Percentiles rank a stretch among this genome's conserved stretches.
These are phyloP conservation scores for Thielaviopsis cerberus DNA, from an alignment of 2,329 filamentous ascomycete genomes.

Conservation along the genomic window DNA sequence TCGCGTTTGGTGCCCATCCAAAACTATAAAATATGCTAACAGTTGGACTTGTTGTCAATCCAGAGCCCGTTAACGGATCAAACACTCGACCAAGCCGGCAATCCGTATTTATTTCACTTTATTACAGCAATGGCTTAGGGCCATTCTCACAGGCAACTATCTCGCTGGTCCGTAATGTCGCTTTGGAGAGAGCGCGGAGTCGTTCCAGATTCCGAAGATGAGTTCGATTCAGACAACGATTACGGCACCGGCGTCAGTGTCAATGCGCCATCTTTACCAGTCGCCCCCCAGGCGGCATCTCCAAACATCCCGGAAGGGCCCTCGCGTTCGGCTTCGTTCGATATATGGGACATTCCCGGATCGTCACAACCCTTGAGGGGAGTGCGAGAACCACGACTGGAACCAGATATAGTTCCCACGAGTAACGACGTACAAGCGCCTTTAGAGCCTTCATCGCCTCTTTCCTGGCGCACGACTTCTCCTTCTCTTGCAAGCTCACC, in stretches of 20 bases:
- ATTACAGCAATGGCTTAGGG: not conserved
- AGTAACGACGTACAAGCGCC: not conserved
- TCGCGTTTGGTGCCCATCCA: not conserved
- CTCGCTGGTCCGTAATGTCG: constrained; percentile 19
- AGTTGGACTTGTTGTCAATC: not conserved
- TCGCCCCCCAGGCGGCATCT: not conserved
- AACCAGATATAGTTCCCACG: not conserved
- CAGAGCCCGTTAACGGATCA: not conserved
- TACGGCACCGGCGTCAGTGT: constrained; percentile 12
- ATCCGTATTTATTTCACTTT: not conserved
- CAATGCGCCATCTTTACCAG: constrained; percentile 8
- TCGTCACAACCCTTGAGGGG: not conserved
- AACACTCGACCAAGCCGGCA: not conserved
- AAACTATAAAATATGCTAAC: not conserved
- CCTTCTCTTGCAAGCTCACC: constrained; percentile 1
- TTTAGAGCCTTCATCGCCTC: constrained; percentile 1
- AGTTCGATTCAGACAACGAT: constrained; percentile 25
- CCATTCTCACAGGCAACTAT: not conserved
- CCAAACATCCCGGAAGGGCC: not conserved
- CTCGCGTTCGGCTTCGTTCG: not conserved
- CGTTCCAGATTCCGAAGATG: constrained; percentile 33
- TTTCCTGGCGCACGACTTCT: constrained; percentile 4
- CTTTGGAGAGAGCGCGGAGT: constrained; percentile 33
- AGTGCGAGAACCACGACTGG: not conserved
- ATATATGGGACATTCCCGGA: constrained; percentile 9